Evolutionary conservation across 2,329 filamentous ascomycete genomes (phyloP).

Genomic region (Aspergillus fumigatus): DNA sequence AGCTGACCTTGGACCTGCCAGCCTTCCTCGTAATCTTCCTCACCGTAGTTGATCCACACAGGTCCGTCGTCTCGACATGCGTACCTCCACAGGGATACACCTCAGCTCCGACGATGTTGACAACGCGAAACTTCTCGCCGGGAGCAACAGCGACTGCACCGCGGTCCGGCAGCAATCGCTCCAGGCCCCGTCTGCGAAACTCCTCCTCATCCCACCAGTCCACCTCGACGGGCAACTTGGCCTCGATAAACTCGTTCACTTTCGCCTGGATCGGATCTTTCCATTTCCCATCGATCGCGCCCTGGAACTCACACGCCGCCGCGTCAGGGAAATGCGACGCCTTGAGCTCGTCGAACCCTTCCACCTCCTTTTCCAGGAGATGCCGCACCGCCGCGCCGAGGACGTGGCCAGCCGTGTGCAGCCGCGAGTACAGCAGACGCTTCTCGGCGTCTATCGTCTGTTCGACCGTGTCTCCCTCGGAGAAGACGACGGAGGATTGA

Average conservation of each 20-base stretch:
- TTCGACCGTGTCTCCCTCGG: constrained; percentile 42
- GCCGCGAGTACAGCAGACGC: constrained; percentile 59
- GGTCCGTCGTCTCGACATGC: constrained; percentile 59
- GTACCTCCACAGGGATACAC: constrained; percentile 72
- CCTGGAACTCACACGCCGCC: constrained; percentile 64
- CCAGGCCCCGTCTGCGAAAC: constrained; percentile 51
- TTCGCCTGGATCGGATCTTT: constrained; percentile 59
- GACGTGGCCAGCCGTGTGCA: constrained; percentile 71
- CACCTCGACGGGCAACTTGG: constrained; percentile 56
- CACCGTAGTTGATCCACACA: constrained; percentile 55
- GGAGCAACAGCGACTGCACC: constrained; percentile 37
- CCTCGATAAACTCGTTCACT: constrained; percentile 55
- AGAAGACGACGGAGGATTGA: constrained; percentile 28
- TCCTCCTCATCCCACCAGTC: constrained; percentile 65
- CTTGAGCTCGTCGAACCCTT: constrained; percentile 61
- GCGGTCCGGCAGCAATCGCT: constrained; percentile 52
- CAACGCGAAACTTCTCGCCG: constrained; percentile 60
- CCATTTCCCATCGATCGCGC: constrained; percentile 60
- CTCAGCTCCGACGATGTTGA: constrained; percentile 64
- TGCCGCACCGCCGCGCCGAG: constrained; percentile 63
- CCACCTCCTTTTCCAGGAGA: constrained; percentile 50
- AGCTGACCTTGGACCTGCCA: constrained; percentile 56
- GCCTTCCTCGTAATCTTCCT: constrained; percentile 64
- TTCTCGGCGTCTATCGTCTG: constrained; percentile 60
- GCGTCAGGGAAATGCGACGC: constrained; percentile 67